A percentile compares a stretch with the other conserved stretches of the same genome.
Conservation (phyloP, 2,329 filamentous ascomycete species). For the Apiospora rasikravindrae region DNA sequence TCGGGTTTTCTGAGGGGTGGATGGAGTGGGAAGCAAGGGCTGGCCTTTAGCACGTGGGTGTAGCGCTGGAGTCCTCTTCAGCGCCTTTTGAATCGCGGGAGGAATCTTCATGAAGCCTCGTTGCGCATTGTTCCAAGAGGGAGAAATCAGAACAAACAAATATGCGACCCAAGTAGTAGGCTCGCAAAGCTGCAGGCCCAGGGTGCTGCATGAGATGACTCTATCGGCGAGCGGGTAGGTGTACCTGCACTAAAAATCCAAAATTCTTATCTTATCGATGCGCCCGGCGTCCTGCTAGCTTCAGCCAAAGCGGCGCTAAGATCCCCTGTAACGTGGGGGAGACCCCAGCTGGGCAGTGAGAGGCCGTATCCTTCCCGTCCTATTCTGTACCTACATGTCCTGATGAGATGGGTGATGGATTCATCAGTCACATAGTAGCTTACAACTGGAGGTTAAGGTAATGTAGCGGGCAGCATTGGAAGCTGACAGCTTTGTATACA, state of each 20-base stretch:
- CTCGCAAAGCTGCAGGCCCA: background rate
- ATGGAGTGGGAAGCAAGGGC: background rate
- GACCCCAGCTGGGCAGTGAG: background rate
- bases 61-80: conserved; percentile 16
- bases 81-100: conserved; percentile 1
- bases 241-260: background rate
- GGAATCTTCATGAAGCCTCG: conserved; percentile 18
- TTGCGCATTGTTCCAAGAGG: background rate
- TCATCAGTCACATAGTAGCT: too few relatives aligned
- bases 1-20: background rate
- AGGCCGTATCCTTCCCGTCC: too few relatives aligned
- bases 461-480: background rate
- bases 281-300: background rate
- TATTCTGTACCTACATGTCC: too few relatives aligned
- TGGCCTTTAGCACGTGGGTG: background rate
- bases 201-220: conserved; percentile 1
- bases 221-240: background rate
- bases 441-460: background rate
- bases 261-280: conserved; percentile 2
- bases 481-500: background rate
- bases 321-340: background rate
- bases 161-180: background rate
- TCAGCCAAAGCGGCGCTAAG: background rate
- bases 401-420: too few relatives aligned
- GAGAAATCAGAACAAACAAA: background rate